Evolutionary conservation across 2,329 filamentous ascomycete species (phyloP).

Genomic region (Amauroascus niger): DNA sequence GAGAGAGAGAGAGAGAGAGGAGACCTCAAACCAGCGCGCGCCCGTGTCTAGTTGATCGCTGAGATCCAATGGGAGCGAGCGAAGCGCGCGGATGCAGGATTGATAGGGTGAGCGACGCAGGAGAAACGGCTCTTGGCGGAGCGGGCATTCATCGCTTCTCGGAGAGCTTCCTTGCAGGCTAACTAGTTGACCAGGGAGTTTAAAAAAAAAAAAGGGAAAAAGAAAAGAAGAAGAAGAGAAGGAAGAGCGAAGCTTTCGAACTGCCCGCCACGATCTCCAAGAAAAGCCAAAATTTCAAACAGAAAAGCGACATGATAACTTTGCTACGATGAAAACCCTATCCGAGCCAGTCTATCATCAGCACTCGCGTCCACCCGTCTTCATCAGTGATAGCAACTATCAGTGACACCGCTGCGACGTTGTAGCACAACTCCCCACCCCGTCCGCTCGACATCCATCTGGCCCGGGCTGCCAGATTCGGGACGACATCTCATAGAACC

Average conservation of each 20-base stretch:
- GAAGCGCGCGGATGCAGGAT: constrained; percentile 4
- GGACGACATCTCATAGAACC: not conserved
- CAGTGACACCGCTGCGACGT: not conserved
- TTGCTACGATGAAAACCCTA: not conserved
- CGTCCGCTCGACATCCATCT: not conserved
- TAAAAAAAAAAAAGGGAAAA: not conserved
- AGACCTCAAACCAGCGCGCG: too few relatives aligned
- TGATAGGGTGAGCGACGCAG: constrained; percentile 7
- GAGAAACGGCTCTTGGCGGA: not conserved
- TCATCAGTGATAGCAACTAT: not conserved
- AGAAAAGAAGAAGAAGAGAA: not conserved
- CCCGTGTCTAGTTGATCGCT: not conserved
- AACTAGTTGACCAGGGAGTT: too few relatives aligned
- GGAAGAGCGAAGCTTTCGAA: not conserved
- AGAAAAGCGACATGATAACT: not conserved
- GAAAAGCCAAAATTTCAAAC: not conserved
- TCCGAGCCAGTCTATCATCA: not conserved
- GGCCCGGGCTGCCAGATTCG: not conserved
- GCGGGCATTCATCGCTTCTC: not conserved
- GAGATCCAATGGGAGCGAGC: not conserved
- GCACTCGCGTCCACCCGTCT: not conserved
- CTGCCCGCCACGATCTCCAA: too few relatives aligned
- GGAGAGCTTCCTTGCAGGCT: not conserved
- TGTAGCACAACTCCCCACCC: not conserved
- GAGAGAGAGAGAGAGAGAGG: not conserved